Base-by-base conservation (phyloP, 2,329 filamentous ascomycete species). In the Fusarium musae region DNA sequence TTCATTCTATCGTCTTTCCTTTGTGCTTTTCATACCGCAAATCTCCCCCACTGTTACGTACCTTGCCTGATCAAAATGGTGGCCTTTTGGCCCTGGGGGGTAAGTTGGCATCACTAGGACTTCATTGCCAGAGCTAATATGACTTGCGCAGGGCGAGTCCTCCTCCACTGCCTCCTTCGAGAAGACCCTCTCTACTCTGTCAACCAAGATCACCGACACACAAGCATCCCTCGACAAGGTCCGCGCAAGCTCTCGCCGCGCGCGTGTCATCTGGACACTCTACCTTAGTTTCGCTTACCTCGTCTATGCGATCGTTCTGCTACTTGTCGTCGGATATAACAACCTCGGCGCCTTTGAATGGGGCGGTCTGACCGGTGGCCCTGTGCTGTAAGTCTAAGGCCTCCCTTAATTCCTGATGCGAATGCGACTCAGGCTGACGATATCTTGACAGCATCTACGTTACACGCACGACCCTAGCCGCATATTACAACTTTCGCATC, bases 231-330 rank as follows among this genome's bases (percentile, higher is more conserved):
- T 98, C 74, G 95, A 97, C 78, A 86, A 86, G 46, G 87, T 93
- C 43, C 91, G 94, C 52, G 88, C 92, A 75, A 89, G 89, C 69
- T 91, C 93, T 56, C 91, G 96, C 65, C 92, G 95, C 66, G 89
- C 92, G 77, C 96, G 93, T 76, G 93, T 94, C 42, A 89, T 98
- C 62, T 95, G 92, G 90, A 97, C 95, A 0, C 89, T 99, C 19
- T 99, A 98, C 81, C 91, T 95, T 6, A 91, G 91, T 63, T 96
- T 99, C 78, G 93, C 92, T 57, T 99, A 98, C 82, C 91, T 98
- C 8, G 89, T 98, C 52, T 95, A 94, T 77, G 88, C 91, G 15
- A 91, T 97, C 34, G 92, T 98, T 59, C 87, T 97, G 49, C 87
- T 92, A 7, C 87, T 99, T 11, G 94, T 98, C 12, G 91, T 97